Evolutionary conservation across 345 rosid species (phyloP), one percentile per base, ranked within the genome.

Genomic region (Cardiospermum halicacabum): DNA sequence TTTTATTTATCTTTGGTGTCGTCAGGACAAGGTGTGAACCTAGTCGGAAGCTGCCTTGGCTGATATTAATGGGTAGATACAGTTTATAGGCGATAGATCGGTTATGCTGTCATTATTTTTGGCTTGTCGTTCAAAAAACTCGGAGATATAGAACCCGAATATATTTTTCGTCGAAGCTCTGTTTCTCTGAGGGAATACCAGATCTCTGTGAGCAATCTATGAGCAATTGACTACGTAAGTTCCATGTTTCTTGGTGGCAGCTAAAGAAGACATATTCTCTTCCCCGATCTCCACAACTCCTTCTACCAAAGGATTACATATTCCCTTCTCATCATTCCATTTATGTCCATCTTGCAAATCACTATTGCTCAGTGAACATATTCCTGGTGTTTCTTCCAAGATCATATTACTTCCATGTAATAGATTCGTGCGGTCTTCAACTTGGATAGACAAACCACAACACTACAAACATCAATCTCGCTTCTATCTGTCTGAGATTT

Each of bases 371-470:
- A 7, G 16, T 0, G 31, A 45, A 25, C 58, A 68, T 49, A 31
- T 49, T 27, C 24, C 22, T 42, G 27, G 18, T 43, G 37, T 56
- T 43, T 62, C 36, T 66, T 12, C 76, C 63, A 68, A 60, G 24
- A 40, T 68, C 50, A 24, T 36, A 61, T 66, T 68, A 25, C 69
- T 37, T 53, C 39, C 53, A 64, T 50, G 71, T 62, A 59, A 45
- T 36, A 69, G 47, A 64, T 42, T 58, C 26, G 24, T 8, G 24
- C 24, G 25, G 21, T 36, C 26, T 15, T 58, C 22, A 39, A 62
- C 65, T 24, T 24, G 40, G 49, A 36, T 58, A 50, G 57, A 68
- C 21, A 36, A 50, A 7, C 43, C 60, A 42, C 67, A 49, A 30
- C 47, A 39, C 30, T 21, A 62, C n/a, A 31, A 58, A 18, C 24